Percentiles rank a stretch among this genome's conserved stretches.
These are phyloP conservation scores for Trypanosoma vivax DNA, from an alignment of 208 protist genomes.

Conservation along the genomic window DNA sequence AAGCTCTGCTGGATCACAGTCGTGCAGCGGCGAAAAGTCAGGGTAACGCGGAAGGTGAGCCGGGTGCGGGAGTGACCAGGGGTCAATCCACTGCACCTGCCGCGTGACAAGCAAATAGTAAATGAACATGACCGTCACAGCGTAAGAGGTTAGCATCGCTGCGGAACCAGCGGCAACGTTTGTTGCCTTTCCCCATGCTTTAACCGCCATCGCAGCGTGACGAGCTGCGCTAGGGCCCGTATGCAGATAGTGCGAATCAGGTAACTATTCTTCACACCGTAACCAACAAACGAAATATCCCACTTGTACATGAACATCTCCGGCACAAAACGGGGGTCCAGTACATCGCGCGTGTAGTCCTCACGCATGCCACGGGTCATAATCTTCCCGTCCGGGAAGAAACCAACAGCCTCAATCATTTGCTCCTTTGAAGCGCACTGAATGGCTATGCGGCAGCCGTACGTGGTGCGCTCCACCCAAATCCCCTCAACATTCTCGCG, in stretches of 20 bases:
- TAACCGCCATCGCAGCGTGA: slow-evolving; percentile 79
- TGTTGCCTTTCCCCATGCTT: slow-evolving; percentile 88
- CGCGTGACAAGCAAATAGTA: slow-evolving; percentile 81
- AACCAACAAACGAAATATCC: slow-evolving; percentile 86
- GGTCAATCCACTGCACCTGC: slow-evolving; percentile 76
- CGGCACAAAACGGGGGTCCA: slow-evolving; percentile 76
- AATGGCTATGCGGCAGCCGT: slow-evolving; percentile 75
- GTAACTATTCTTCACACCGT: slow-evolving; percentile 89
- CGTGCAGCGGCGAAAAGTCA: slow-evolving; percentile 66
- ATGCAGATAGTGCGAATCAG: slow-evolving; percentile 82
- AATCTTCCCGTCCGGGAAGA: slow-evolving; percentile 84
- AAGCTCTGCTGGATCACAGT: slow-evolving; percentile 66
- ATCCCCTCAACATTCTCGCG: slow-evolving; percentile 76
- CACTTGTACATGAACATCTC: slow-evolving; percentile 89
- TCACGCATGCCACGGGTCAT: slow-evolving; percentile 84
- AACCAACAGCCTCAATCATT: slow-evolving; percentile 80
- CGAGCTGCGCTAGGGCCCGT: slow-evolving; percentile 46
- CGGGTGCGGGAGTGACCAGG: slow-evolving; percentile 80
- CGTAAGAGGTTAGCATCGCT: slow-evolving; percentile 86
- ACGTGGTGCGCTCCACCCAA: slow-evolving; percentile 82
- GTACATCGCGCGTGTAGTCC: slow-evolving; percentile 79
- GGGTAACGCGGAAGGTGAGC: slow-evolving; percentile 82
- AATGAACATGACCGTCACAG: slow-evolving; percentile 80
- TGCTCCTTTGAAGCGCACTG: slow-evolving; percentile 72
- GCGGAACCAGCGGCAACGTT: slow-evolving; percentile 70